Evolutionary conservation across 768 basidiomycete genomes (phyloP), one percentile per base, ranked within the genome.

Genomic region (Phlebiopsis gigantea): DNA sequence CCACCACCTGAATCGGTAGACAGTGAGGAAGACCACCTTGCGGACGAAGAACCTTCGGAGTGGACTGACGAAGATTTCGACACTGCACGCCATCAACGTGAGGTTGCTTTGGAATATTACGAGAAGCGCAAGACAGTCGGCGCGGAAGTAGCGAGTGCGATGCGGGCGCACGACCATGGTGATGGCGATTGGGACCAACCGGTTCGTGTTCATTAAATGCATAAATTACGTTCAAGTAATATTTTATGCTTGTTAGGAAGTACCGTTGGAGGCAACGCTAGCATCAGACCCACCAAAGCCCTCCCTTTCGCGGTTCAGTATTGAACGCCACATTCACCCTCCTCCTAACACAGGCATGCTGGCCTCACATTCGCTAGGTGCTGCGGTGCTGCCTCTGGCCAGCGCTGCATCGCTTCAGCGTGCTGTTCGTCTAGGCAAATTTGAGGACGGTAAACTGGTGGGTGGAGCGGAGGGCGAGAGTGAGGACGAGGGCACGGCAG

Each of bases 21-120:
- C 31, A 71, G 66, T 34, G 34, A 39, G 34, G 65, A 71, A 17
- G 59, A 63, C 52, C 34, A 60, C 17, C 65, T 62, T 4, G 59
- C 63, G 39, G 60, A 59, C 26, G 60, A 62, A 34, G 56, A 63
- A 3, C 57, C 53, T 6, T 66, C 62, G 21, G 74, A 78, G 12
- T 79, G 77, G 48, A 80, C 84, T 42, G 79, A 77, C 42, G 73
- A 77, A 24, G 84, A 89, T 62, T 71, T 83, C 29, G 82, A 88
- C 61, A 75, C 73, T 48, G 85, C 81, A 22, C 79, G 75, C 51
- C 86, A 87, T 62, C 86, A 90, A 61, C 83, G 88, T 26, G 88
- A 90, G 66, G 78, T 91, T 61, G 83, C 85, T 17, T 64, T 90
- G 42, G 83, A 83, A 61, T 91, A 92, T 64, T 76, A 85, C 66